Percentiles rank a stretch among this genome's conserved stretches.
Evolutionary conservation across 495 filamentous ascomycete species (phyloP).

Genomic region (Trichoderma gamsii): DNA sequence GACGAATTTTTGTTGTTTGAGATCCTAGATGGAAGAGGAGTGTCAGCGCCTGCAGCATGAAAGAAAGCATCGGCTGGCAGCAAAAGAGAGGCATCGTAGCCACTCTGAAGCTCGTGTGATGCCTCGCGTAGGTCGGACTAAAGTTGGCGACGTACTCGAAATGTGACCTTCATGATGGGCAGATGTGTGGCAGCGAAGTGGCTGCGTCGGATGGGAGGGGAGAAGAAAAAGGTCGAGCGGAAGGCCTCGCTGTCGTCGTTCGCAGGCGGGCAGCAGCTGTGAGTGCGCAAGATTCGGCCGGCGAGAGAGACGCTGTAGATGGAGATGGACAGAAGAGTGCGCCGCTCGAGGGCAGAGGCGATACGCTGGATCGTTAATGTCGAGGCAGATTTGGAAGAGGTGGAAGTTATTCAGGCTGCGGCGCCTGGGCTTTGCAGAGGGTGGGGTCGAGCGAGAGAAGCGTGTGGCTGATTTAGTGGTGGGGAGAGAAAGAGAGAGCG

Average conservation of each 20-base stretch:
- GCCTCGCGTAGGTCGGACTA: not conserved
- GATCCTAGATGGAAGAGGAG: conserved; percentile 52
- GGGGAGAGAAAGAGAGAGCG: conserved; percentile 12
- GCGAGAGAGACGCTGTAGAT: not conserved
- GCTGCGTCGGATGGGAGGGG: conserved; percentile 19
- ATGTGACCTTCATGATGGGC: conserved; percentile 47
- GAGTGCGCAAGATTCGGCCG: not conserved
- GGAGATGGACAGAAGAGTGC: not conserved
- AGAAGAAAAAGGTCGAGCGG: conserved; percentile 1
- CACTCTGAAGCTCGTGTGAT: not conserved
- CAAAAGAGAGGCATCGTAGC: not conserved
- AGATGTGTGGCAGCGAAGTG: conserved; percentile 28
- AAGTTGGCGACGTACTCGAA: conserved; percentile 37
- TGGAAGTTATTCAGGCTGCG: conserved; percentile 13
- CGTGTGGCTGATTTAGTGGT: conserved; percentile 20
- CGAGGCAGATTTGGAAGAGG: not conserved
- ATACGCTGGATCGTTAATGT: not conserved
- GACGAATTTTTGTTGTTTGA: conserved; percentile 96
- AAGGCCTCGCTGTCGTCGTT: conserved; percentile 3
- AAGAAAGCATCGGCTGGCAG: not conserved
- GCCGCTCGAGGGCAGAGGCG: not conserved
- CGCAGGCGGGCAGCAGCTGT: not conserved
- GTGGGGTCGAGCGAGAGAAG: not conserved
- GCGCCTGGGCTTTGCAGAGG: conserved; percentile 3
- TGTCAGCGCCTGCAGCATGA: not conserved